Evolutionary conservation across 2,329 filamentous ascomycete genomes (phyloP), one percentile per base, ranked within the genome.

Genomic region (Talaromyces sp.): DNA sequence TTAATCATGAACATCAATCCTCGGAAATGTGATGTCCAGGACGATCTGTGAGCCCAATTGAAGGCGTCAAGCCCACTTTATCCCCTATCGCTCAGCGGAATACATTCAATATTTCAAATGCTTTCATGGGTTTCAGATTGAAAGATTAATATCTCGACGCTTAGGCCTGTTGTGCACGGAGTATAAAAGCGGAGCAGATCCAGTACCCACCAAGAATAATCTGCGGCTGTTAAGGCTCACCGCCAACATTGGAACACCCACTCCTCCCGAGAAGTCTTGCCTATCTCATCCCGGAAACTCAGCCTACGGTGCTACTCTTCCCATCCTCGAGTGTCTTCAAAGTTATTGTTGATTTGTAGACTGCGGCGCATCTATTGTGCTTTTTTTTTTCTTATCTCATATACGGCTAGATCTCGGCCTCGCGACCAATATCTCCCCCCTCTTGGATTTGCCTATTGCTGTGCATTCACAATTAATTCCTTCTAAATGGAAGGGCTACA

Each of bases 401-500:
- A 4, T 16, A 4, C 11, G 42, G 4, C 27, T 33, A 2, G 16
- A n/a, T 35, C n/a, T 16, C 14, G n/a, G 13, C n/a, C 7, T 14
- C n/a, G 3, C 33, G 14, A 13, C 42, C 7, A 14, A 4, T 14
- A 16, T 17, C 3, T 20, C 22, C 24, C 22, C 45, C 16, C 10
- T 24, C 13, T 13, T 39, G 35, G 20, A 30, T 32, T 32, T 14
- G 19, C 32, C 37, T n/a, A 16, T 32, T 27, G 4, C 29, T 27
- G 36, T n/a, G 11, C n/a, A 30, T 14, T 42, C 20, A 29, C 14
- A 20, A 24, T 29, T 3, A 29, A 14, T n/a, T n/a, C n/a, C n/a
- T n/a, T n/a, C 47, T 16, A 36, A 19, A 73, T 73, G 70, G 71
- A 72, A 32, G 68, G 68, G 48, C 61, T 63, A 29, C 68, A 69